Evolutionary conservation across 2,329 filamentous ascomycete genomes (phyloP).

Genomic region (Stylonectria norvegica): DNA sequence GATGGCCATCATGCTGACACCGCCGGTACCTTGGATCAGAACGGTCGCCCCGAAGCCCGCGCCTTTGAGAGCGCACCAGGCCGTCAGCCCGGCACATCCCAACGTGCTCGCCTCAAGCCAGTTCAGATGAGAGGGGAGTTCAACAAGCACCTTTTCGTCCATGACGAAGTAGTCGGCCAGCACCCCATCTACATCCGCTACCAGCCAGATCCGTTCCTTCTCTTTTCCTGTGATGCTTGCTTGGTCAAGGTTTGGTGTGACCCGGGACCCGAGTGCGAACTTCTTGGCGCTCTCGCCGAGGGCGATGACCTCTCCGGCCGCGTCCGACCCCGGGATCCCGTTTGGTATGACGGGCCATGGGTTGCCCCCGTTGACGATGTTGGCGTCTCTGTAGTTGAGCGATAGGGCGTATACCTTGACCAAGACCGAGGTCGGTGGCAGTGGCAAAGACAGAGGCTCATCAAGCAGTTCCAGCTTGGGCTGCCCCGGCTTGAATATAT

Average conservation of each 20-base stretch:
- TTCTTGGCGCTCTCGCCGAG: constrained; percentile 33
- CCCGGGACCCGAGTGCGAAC: constrained; percentile 35
- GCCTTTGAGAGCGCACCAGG: constrained; percentile 43
- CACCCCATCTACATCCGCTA: constrained; percentile 42
- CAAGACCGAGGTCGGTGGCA: constrained; percentile 29
- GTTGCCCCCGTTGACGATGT: constrained; percentile 38
- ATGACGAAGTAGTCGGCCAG: constrained; percentile 41
- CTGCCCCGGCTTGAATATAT: constrained; percentile 27
- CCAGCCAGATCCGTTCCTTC: constrained; percentile 38
- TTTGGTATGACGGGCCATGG: constrained; percentile 38
- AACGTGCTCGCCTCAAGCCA: constrained; percentile 37
- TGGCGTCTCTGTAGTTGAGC: constrained; percentile 35
- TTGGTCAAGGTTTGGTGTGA: constrained; percentile 37
- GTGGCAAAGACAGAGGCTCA: constrained; percentile 30
- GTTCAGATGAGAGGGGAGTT: constrained; percentile 35
- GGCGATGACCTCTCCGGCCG: constrained; percentile 38
- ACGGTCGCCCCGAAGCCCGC: constrained; percentile 37
- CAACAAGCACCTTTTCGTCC: constrained; percentile 35
- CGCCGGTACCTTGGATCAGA: constrained; percentile 45
- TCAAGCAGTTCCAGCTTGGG: constrained; percentile 33
- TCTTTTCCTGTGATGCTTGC: constrained; percentile 38
- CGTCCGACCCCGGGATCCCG: constrained; percentile 37
- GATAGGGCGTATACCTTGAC: constrained; percentile 33
- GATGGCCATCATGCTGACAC: constrained; percentile 38
- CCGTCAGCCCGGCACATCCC: constrained; percentile 43